A percentile compares a stretch with the other conserved stretches of the same genome.
Conservation (phyloP, 768 basidiomycete species). For the Suillus spraguei region DNA sequence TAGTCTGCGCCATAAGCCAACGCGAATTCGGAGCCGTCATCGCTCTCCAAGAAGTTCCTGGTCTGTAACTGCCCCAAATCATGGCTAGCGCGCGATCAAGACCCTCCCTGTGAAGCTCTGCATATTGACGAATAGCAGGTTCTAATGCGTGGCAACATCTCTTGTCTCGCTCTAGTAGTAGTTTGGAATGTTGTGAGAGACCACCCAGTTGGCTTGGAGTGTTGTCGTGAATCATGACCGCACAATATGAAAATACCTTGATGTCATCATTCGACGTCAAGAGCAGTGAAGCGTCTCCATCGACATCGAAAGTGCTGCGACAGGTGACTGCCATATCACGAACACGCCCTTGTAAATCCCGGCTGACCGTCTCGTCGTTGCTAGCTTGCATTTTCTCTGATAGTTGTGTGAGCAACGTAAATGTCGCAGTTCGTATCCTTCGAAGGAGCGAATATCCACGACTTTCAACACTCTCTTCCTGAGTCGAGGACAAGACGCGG, state of each 20-base stretch:
- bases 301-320: slow-evolving; percentile 36
- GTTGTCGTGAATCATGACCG: slow-evolving; percentile 30
- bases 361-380: slow-evolving; percentile 12
- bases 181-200: slow-evolving; percentile 14
- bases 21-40: slow-evolving; percentile 17
- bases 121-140: slow-evolving; percentile 9
- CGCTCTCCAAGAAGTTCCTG: slow-evolving; percentile 23
- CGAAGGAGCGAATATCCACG: slow-evolving; percentile 32
- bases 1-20: slow-evolving; percentile 28
- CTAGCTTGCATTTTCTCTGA: slow-evolving; percentile 21
- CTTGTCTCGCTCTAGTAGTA: slow-evolving; percentile 33
- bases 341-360: slow-evolving; percentile 26
- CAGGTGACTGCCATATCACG: slow-evolving; percentile 43
- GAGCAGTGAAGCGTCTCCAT: slow-evolving; percentile 12
- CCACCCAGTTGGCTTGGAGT: slow-evolving; percentile 16
- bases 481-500: slow-evolving; percentile 38
- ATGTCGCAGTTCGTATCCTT: slow-evolving; percentile 31
- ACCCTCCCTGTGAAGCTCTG: slow-evolving; percentile 14
- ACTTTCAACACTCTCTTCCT: slow-evolving; percentile 15
- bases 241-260: slow-evolving; percentile 23
- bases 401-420: slow-evolving; percentile 40
- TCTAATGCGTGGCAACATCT: slow-evolving; percentile 32
- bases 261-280: slow-evolving; percentile 28
- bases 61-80: slow-evolving; percentile 30
- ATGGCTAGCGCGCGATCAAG: slow-evolving; percentile 21